Evolutionary conservation across 257 asterid genomes (phyloP).

Genomic region (Pogostemon cablin): DNA sequence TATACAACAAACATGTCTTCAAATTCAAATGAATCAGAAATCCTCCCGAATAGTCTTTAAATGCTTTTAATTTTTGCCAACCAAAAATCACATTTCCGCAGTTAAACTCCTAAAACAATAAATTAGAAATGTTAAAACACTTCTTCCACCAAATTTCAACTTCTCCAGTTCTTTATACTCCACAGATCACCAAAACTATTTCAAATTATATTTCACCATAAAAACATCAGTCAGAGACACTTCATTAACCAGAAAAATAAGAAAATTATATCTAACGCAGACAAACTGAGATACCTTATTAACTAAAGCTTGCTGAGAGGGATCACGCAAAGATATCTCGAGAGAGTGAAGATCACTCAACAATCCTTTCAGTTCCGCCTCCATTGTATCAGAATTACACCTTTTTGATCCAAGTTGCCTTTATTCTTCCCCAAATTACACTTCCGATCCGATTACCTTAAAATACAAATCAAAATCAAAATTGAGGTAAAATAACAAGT

Average conservation of each 20-base stretch:
- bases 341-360: conserved; percentile 59
- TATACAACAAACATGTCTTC: neutral
- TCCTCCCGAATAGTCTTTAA: neutral
- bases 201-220: neutral
- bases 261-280: neutral
- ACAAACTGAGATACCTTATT: conserved; percentile 43
- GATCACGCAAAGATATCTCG: conserved; percentile 51
- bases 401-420: neutral
- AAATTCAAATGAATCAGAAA: conserved; percentile 19
- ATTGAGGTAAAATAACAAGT: neutral
- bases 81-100: conserved; percentile 9
- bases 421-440: neutral
- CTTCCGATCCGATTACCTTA: neutral
- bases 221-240: conserved; percentile 26
- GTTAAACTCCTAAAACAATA: conserved; percentile 3
- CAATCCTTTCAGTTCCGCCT: conserved; percentile 60
- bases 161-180: conserved; percentile 4
- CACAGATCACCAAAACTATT: conserved; percentile 11
- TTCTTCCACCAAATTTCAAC: neutral
- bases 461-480: neutral
- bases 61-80: neutral
- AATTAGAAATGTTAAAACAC: neutral
- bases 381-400: conserved; percentile 45
- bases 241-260: neutral
- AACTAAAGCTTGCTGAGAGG: conserved; percentile 43